Conservation (phyloP, 2,329 filamentous ascomycete species). For the Exophiala spinifera region DNA sequence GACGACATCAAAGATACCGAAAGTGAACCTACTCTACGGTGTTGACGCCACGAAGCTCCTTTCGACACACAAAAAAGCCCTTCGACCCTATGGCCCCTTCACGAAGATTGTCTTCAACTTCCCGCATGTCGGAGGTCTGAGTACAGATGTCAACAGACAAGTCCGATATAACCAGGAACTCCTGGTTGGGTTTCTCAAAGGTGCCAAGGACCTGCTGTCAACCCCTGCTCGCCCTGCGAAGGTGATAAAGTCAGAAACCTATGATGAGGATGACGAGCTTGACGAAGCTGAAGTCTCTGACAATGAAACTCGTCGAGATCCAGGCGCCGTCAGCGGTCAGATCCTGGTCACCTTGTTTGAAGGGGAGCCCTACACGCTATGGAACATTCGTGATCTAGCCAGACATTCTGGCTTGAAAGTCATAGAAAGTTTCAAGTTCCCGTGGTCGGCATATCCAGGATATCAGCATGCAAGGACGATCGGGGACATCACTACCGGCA, state of each 20-base stretch:
- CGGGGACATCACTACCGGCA: constrained; percentile 44
- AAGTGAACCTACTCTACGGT: constrained; percentile 38
- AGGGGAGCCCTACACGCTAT: constrained; percentile 88
- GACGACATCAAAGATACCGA: constrained; percentile 22
- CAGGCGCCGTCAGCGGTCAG: constrained; percentile 38
- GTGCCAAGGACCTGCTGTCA: constrained; percentile 39
- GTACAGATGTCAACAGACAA: constrained; percentile 90
- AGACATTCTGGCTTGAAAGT: constrained; percentile 59
- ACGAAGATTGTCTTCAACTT: constrained; percentile 93
- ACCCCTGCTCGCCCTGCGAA: constrained; percentile 11
- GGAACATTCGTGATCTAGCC: constrained; percentile 87
- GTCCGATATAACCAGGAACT: constrained; percentile 80
- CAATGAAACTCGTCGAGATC: constrained; percentile 16
- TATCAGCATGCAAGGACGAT: constrained; percentile 48
- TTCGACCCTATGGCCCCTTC: constrained; percentile 48
- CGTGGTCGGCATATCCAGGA: constrained; percentile 46
- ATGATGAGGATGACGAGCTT: constrained; percentile 27
- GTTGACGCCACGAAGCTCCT: constrained; percentile 44
- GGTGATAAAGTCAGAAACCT: background rate
- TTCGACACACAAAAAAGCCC: constrained; percentile 29
- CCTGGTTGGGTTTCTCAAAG: constrained; percentile 49
- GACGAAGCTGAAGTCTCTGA: constrained; percentile 29
- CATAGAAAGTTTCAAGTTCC: constrained; percentile 48
- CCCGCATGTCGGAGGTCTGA: constrained; percentile 88
- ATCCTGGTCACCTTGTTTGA: constrained; percentile 89